These are phyloP conservation scores for Melaleuca alternifolia DNA, from an alignment of 345 rosid species.

Conservation along the genomic window DNA sequence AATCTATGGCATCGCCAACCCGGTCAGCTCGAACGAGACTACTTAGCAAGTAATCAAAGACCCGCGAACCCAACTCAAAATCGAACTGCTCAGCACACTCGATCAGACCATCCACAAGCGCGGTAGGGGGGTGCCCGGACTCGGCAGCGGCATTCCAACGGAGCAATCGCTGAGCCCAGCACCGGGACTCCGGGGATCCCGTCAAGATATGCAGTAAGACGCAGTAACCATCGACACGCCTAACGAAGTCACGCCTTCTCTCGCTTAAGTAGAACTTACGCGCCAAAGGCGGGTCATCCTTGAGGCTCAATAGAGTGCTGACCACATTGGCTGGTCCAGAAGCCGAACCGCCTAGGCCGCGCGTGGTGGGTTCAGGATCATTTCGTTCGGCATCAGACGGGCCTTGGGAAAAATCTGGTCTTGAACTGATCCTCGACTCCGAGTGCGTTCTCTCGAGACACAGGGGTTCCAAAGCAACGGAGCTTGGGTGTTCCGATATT, in stretches of 20 bases:
- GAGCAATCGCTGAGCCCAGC: constrained; percentile 30
- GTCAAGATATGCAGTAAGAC: constrained; percentile 53
- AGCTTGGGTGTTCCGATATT: constrained; percentile 10
- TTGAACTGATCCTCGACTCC: background rate
- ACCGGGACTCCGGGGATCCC: constrained; percentile 11
- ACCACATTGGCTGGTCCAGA: constrained; percentile 17
- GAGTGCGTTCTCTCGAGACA: constrained; percentile 2
- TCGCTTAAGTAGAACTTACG: constrained; percentile 23
- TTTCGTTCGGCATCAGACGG: background rate
- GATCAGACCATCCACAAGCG: constrained; percentile 27
- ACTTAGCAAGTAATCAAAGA: constrained; percentile 50
- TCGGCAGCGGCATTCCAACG: constrained; percentile 18
- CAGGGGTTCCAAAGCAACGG: background rate
- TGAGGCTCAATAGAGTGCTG: constrained; percentile 28
- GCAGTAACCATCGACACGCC: constrained; percentile 28
- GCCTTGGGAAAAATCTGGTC: background rate
- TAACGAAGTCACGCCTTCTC: constrained; percentile 20
- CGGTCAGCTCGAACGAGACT: constrained; percentile 32
- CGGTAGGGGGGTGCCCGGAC: constrained; percentile 20
- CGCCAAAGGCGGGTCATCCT: constrained; percentile 34
- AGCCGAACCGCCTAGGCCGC: background rate
- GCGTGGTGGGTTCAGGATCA: background rate
- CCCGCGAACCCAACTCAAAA: constrained; percentile 28
- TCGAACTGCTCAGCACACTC: constrained; percentile 25
- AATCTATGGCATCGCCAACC: constrained; percentile 30